Evolutionary conservation across 1,284 basidiomycete species (phyloP), one percentile per base, ranked within the genome.

Genomic region (Ganoderma sinense): DNA sequence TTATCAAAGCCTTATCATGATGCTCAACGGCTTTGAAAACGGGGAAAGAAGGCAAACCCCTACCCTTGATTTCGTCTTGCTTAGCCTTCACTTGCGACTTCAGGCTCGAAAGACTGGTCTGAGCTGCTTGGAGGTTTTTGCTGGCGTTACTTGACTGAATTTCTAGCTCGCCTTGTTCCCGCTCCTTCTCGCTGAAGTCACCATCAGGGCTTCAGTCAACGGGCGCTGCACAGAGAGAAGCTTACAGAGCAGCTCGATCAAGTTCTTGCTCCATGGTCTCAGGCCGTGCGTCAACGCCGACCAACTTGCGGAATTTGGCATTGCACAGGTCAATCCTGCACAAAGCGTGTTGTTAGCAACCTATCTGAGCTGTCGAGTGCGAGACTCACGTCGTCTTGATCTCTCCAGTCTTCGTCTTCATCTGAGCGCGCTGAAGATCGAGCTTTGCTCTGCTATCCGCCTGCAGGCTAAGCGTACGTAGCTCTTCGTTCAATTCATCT

Each of bases 401-500:
- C 56, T 95, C 92, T 20, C 82, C 82, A 26, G 83, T 82, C 82
- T 94, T 96, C 67, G 84, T 86, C 76, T 86, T 87, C 41, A 91
- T 78, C 72, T 97, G 94, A 0, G 83, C 84, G 69, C 90, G 85
- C 78, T 96, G 95, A 71, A 98, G 79, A 51, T 92, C 89, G 59
- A 99, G 81, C 75, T 91, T 92, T 1, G 97, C 96, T 48, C 97
- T 86, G 0, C 90, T 85, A 71, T 97, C 94, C 0, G 95, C 92
- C 78, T 98, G 96, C 48, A 89, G 79, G 76, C 92, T 96, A 69
- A 98, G 81, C 0, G 85, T 82, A 41, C 89, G 87, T 60, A 97
- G 84, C 75, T 99, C 97, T 0, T 81, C 75, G 68, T 91, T 95
- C 67, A 97, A 81, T 31, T 82, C 81, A 40, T 97, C 96, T 33